Evolutionary conservation across 768 basidiomycete species (phyloP).

Genomic region (Omphalotus guepiniiformis): DNA sequence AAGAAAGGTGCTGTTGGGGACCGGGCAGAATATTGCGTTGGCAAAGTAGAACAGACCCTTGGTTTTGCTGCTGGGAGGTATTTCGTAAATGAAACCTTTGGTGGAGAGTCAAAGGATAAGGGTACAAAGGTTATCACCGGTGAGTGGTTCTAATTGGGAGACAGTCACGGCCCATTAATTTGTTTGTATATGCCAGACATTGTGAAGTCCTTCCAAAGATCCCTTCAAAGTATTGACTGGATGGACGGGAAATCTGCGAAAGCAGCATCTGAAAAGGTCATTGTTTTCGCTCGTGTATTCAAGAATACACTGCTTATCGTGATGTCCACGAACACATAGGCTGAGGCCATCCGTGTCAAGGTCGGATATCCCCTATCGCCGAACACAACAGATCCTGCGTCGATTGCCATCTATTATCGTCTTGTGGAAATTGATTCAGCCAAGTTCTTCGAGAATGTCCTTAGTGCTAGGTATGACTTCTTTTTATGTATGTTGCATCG

Average conservation of each 20-base stretch:
- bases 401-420: constrained; percentile 72
- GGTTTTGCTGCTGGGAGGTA: constrained; percentile 90
- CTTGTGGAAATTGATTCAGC: constrained; percentile 58
- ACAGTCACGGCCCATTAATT: not conserved
- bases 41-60: constrained; percentile 62
- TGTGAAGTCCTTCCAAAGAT: constrained; percentile 76
- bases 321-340: constrained; percentile 41
- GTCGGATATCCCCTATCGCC: constrained; percentile 92
- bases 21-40: constrained; percentile 79
- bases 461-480: constrained; percentile 46
- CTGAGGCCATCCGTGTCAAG: constrained; percentile 80
- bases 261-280: constrained; percentile 82
- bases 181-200: constrained; percentile 48
- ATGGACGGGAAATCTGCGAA: constrained; percentile 82
- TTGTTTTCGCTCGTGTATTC: constrained; percentile 6
- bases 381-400: constrained; percentile 64
- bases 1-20: constrained; percentile 85
- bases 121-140: constrained; percentile 81
- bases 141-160: constrained; percentile 26
- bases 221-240: constrained; percentile 76
- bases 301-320: constrained; percentile 6
- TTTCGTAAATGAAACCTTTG: constrained; percentile 84
- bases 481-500: constrained; percentile 3
- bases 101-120: constrained; percentile 71
- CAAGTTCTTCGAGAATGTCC: constrained; percentile 82